A percentile compares a stretch with the other conserved stretches of the same genome.
Evolutionary conservation across 108 stramenopile genomes (phyloP).

Genomic region (Epithemia pelagica): DNA sequence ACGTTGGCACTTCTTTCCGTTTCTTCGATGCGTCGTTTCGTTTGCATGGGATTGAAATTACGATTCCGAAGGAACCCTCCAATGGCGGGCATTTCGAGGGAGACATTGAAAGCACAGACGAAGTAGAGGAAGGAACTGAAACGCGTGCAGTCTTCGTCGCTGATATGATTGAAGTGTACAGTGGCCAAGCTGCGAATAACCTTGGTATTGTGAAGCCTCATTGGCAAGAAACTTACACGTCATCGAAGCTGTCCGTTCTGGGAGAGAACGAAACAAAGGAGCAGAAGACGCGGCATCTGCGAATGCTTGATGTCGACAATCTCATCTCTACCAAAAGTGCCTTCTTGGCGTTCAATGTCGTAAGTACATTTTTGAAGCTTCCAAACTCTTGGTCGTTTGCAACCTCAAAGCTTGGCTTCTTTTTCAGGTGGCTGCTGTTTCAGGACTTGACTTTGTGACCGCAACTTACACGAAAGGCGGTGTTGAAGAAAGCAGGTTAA

Average conservation of each 20-base stretch:
- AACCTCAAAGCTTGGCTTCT: no score
- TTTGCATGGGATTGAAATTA: slow-evolving; percentile 25
- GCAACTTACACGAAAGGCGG: not conserved
- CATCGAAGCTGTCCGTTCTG: not conserved
- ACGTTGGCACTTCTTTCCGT: not conserved
- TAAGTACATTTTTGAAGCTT: not conserved
- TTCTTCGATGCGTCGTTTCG: slow-evolving; percentile 16
- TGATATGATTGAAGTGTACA: not conserved
- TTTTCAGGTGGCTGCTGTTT: slow-evolving; percentile 8
- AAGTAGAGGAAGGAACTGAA: not conserved
- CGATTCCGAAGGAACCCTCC: slow-evolving; percentile 8
- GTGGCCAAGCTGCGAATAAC: not conserved
- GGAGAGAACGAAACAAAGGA: not conserved
- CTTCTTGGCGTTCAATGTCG: not conserved
- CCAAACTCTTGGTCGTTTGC: no score
- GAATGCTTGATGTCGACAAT: slow-evolving; percentile 3
- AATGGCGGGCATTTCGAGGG: not conserved
- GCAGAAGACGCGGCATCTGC: not conserved
- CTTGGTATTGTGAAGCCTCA: not conserved
- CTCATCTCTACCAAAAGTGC: not conserved
- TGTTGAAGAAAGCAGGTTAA: not conserved
- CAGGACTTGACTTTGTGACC: slow-evolving; percentile 2
- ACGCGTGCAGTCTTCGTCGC: not conserved
- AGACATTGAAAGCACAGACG: not conserved
- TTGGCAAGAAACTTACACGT: not conserved